Evolutionary conservation across 2,329 filamentous ascomycete species (phyloP), one percentile per base, ranked within the genome.

Genomic region (Dryadomyces quercivorus): DNA sequence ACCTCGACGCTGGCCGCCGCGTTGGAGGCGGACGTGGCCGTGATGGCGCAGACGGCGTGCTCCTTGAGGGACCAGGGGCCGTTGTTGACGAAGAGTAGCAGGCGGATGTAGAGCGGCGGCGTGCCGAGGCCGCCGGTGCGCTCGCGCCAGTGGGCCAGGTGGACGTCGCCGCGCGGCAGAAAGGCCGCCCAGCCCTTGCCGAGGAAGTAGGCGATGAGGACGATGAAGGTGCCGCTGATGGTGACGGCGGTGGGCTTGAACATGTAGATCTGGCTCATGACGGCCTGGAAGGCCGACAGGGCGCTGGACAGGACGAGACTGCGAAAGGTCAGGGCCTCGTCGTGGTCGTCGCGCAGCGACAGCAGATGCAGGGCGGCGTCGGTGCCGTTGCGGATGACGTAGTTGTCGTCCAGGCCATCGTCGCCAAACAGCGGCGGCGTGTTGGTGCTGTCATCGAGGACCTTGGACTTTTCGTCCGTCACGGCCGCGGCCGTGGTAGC

Each of bases 41-140:
- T 80, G 60, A 80, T 76, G 50, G 76, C 60, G 58, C 72, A 75
- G 1, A 80, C 70, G 0, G 75, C 67, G 40, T 82, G 78, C 60
- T 82, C 78, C 58, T 81, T 81, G 36, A 81, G 63, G 31, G 67
- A 68, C 72, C 75, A 82, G 0, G 70, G 70, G 0, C 77, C 73
- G 5, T 65, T 65, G 59, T 81, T 81, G 59, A 81, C 21, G 50
- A 81, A 72, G 7, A 64, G 66, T 16, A 72, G 36, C 16, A 69
- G 12, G 1, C 54, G 58, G 48, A 80, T 73, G 62, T 65, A 72
- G 1, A 58, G 21, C 0, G 77, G 76, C 16, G 64, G 62, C 34
- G 68, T 67, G 3, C n/a, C 61, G 7, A 69, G 69, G 3, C 69
- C 68, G 36, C 26, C 52, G n/a, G 55, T 53, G 4, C 50, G 47